phyloP scores from a whole-genome alignment of 257 asterid genomes.

The Plectranthus barbatus region DNA sequence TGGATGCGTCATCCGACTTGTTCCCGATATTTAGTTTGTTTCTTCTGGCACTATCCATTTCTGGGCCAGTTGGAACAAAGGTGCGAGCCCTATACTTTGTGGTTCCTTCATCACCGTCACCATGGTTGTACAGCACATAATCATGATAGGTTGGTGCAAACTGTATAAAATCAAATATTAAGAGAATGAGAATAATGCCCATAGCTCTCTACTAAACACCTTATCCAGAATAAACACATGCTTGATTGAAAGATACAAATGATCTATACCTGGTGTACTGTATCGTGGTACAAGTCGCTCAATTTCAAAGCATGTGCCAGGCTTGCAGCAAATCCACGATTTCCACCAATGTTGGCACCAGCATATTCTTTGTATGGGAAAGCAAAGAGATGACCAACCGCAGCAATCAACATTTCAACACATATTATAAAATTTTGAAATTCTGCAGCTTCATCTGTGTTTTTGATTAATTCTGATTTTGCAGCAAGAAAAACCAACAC shows the following conservation, averaged over 20 bases:
- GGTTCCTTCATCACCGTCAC: constrained; percentile 83
- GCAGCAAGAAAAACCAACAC: constrained; percentile 97
- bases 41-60: constrained; percentile 86
- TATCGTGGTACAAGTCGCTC: constrained; percentile 87
- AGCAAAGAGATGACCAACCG: constrained; percentile 83
- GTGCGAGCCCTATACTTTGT: constrained; percentile 88
- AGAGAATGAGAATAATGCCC: background rate
- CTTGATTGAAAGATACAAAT: background rate
- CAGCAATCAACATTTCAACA: constrained; percentile 97
- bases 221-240: background rate
- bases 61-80: constrained; percentile 90
- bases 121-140: constrained; percentile 87
- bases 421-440: constrained; percentile 79
- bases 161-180: constrained; percentile 31
- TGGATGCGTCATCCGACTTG: no score
- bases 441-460: constrained; percentile 87
- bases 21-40: constrained; percentile 55
- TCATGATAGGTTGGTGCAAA: constrained; percentile 98
- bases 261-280: constrained; percentile 82
- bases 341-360: constrained; percentile 77
- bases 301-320: constrained; percentile 85
- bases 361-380: constrained; percentile 96
- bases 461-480: constrained; percentile 60
- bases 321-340: constrained; percentile 64
- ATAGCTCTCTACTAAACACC: background rate